Evolutionary conservation across 805 yeast genomes (phyloP), one percentile per base, ranked within the genome.

Genomic region (Torulaspora delbrueckii): DNA sequence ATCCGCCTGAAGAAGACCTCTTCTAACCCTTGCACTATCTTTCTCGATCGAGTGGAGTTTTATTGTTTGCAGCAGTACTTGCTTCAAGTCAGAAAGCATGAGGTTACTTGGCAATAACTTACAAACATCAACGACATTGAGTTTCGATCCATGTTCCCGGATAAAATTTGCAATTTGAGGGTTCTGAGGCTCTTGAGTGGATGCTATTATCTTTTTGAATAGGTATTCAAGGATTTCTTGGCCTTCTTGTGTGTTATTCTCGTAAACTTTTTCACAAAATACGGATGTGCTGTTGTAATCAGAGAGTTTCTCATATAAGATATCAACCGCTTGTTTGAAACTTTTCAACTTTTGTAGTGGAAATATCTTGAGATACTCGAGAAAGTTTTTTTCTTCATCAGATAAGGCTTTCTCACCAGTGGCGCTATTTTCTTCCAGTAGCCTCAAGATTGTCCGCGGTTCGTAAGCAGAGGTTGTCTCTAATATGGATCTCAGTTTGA

Each of bases 251-350:
- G 61, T 32, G 38, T 74, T 70, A 2, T 55, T 46, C 1, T 66
- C 46, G 49, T 73, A 76, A 0, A 85, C 66, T 3, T 68, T 67
- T 1, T 74, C 63, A 50, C 93, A 82, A 55, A 85, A 85, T 2
- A 66, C 59, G 48, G 83, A 73, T 0, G 95, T 85, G n/a, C 70
- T 67, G 16, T 64, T 64, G 39, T 77, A 72, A 57, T 84, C 84
- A 3, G 75, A 65, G 37, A 86, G 62, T 16, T 79, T 79, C 40
- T 76, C 71, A 38, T 78, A 79, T 22, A 81, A 70, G 2, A 87
- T 75, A 44, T 78, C 77, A 13, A 91, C 66, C 0, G 87, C 82
- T 40, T 78, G 74, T 8, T 73, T 72, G 57, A 86, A 86, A 42
- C 78, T 78, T 1, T 78, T 81, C 35, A 84, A 57, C 47, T 78